Evolutionary conservation across 1,284 basidiomycete genomes (phyloP), one percentile per base, ranked within the genome.

Genomic region (Ganoderma sinense): DNA sequence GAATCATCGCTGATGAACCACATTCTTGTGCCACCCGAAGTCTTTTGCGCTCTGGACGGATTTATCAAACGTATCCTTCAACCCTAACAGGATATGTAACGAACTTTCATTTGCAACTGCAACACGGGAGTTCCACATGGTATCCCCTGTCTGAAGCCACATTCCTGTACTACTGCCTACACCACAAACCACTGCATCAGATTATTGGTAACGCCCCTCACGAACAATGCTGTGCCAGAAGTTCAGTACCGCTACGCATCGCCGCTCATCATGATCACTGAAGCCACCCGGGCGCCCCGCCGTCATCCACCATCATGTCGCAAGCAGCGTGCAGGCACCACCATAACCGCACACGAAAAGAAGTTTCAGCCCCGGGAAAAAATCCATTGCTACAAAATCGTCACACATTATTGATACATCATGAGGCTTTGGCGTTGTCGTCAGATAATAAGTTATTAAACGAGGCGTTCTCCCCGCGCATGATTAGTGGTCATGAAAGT

Each of bases 361-460:
- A 33, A 31, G 53, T 29, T 56, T 56, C 61, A 65, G 48, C 45
- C 62, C 59, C 60, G 62, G 26, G 14, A 39, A 23, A 58, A 56
- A 43, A 51, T 68, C 31, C 53, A 64, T 64, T 64, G 45, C 62
- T 36, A 64, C 45, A 51, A 64, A 51, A 64, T 64, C 45, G 62
- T 39, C n/a, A 33, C 62, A 63, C 62, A 64, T 64, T 64, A 64
- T 51, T 53, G 43, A 64, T 64, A 64, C 62, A 64, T 64, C 62
- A 31, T 64, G 45, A 33, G 33, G 62, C 48, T 56, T 33, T 33
- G 29, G 53, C 18, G 53, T 33, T 56, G 31, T 56, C 29, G 53
- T 56, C 53, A 33, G 31, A 56, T 56, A 56, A 56, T 56, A 56
- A 56, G 29, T 56, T 56, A 56, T 31, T 51, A 36, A n/a, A 64